Base-by-base conservation (phyloP, 2,329 filamentous ascomycete species). In the Pseudopyricularia cyperi region DNA sequence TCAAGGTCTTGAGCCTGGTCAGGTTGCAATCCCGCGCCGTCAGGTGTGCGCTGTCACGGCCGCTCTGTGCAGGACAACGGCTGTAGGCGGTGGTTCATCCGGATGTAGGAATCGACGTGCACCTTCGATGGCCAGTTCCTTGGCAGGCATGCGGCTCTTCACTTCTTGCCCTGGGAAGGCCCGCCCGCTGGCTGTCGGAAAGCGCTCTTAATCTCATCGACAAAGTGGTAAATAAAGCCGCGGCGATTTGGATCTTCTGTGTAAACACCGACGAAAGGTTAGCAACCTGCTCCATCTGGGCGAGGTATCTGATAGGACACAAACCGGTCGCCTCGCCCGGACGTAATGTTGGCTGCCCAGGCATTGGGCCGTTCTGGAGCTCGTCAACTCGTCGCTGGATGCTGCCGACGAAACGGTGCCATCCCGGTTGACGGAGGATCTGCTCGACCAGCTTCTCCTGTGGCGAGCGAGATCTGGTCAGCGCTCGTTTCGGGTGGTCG, bases 291-390 rank as follows among this genome's bases (percentile, higher is more conserved):
- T 17, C 28, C 15, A 14, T n/a, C n/a, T n/a, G n/a, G n/a, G n/a
- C n/a, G 26, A 14, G 14, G 17, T 12, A 7, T 14, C 39, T 7
- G 26, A 3, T n/a, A 7, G 15, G 22, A n/a, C 22, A 30, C 61
- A 5, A 63, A 73, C 72, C 69, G 32, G 75, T 76, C 2, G 76
- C 76, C 58, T 79, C 72, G 46, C 76, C 76, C 1, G 67, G 73
- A 0, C 68, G 67, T 9, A 79, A 55, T 6, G 75, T 75, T 7
- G 75, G 75, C 50, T 77, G 72, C 55, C 70, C 65, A 0, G 75
- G 74, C 51, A 75, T 66, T 24, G 72, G 69, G 9, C 76, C 76
- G 55, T 78, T 56, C 46, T 68, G 67, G 17, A 64, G 61, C 55
- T 78, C 73, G 57, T 79, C 63, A 35, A 79, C 68, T 3, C 61